phyloP scores from a whole-genome alignment of 2,329 filamentous ascomycete genomes.

The Cercospora sp. region DNA sequence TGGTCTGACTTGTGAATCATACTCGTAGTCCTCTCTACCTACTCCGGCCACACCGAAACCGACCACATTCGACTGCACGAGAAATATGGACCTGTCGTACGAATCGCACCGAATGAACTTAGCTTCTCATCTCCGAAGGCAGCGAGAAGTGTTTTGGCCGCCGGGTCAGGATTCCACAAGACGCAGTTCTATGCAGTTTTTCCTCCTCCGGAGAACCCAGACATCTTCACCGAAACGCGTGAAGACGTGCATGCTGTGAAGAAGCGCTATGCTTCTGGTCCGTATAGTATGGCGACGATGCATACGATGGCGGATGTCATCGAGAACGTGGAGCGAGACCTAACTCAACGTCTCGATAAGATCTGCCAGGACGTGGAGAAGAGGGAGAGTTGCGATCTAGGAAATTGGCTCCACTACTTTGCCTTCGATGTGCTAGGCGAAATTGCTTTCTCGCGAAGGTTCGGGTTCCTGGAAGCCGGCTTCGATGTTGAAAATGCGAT shows the following conservation, averaged over 20 bases:
- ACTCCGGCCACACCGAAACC: constrained; percentile 30
- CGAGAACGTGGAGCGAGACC: constrained; percentile 52
- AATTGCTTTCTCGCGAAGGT: constrained; percentile 47
- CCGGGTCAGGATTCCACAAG: constrained; percentile 37
- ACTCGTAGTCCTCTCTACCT: constrained; percentile 27
- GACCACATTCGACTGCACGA: constrained; percentile 32
- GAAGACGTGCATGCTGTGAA: constrained; percentile 58
- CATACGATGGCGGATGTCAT: constrained; percentile 54
- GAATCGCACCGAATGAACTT: constrained; percentile 36
- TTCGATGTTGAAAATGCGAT: constrained; percentile 55
- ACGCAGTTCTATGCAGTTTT: constrained; percentile 48
- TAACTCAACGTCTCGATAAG: constrained; percentile 47
- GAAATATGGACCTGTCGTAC: constrained; percentile 34
- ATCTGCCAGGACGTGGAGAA: constrained; percentile 36
- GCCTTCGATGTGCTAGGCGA: constrained; percentile 42
- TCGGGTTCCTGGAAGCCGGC: constrained; percentile 55
- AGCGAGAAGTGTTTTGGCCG: constrained; percentile 36
- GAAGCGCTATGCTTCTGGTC: constrained; percentile 47
- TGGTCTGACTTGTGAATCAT: background rate
- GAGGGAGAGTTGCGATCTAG: constrained; percentile 48
- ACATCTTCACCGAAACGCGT: constrained; percentile 59
- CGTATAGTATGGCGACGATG: constrained; percentile 57
- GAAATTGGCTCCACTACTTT: constrained; percentile 42
- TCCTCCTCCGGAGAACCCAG: constrained; percentile 57
- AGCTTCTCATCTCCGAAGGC: constrained; percentile 35